Percentiles rank a stretch among this genome's conserved stretches.
These are phyloP conservation scores for Lentinula sp. DNA, from an alignment of 768 basidiomycete species.

Conservation along the genomic window DNA sequence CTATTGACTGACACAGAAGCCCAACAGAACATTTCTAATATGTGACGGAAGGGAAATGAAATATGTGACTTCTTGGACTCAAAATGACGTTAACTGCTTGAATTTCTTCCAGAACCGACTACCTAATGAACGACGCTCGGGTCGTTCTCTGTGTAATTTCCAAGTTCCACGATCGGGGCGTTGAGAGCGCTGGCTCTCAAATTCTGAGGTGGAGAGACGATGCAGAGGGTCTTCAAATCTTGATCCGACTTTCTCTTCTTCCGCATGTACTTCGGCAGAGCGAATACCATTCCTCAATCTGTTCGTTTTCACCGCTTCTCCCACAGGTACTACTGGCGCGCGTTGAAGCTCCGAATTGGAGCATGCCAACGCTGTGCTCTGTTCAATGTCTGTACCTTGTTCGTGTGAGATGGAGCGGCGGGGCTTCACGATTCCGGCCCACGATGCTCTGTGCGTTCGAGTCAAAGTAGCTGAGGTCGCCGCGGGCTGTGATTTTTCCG, in stretches of 20 bases:
- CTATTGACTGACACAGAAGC: not conserved
- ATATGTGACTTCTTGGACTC: not conserved
- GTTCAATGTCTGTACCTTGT: not conserved
- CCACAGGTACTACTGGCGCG: not conserved
- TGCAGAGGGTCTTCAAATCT: not conserved
- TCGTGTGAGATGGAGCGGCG: not conserved
- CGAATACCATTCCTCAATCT: not conserved
- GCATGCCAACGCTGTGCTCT: not conserved
- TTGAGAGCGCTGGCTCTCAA: not conserved
- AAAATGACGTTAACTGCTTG: not conserved
- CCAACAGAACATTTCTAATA: not conserved
- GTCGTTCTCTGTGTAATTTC: not conserved
- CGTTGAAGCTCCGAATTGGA: not conserved
- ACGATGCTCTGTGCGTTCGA: not conserved
- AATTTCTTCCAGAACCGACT: not conserved
- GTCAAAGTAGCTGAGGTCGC: not conserved
- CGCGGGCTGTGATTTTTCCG: too few relatives aligned
- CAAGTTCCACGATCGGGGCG: not conserved
- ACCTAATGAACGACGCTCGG: not conserved
- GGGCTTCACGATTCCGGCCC: not conserved
- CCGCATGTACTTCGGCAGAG: not conserved
- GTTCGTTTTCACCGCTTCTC: not conserved
- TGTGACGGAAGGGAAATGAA: not conserved
- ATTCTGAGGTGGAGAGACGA: not conserved
- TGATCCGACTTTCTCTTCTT: not conserved